Evolutionary conservation across 164 flowering plant species (phyloP).

Genomic region (Umbellularia californica): DNA sequence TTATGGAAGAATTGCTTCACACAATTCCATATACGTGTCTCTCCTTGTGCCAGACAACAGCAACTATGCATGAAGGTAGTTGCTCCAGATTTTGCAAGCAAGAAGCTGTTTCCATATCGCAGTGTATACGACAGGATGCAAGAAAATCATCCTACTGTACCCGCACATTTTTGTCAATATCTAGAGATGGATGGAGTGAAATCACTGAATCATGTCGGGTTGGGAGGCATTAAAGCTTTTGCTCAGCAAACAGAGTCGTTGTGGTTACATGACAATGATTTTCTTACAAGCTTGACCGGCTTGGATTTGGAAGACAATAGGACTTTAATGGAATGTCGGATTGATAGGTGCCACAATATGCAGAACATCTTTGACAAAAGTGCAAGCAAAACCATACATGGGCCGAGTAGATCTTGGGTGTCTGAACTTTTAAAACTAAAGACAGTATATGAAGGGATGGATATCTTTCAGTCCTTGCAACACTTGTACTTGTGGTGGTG

Average conservation of each 20-base stretch:
- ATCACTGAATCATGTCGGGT: background rate
- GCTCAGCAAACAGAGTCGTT: background rate
- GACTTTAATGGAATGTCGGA: background rate
- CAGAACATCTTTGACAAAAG: background rate
- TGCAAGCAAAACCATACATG: too few relatives aligned
- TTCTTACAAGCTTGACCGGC: too few relatives aligned
- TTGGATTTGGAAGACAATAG: background rate
- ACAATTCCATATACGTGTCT: background rate
- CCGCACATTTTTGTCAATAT: background rate
- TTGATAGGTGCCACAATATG: slow-evolving; percentile 1
- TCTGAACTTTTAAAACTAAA: background rate
- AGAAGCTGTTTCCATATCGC: too few relatives aligned
- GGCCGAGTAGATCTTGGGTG: background rate
- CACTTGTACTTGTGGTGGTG: slow-evolving; percentile 1
- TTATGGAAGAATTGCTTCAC: background rate
- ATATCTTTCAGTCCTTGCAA: background rate
- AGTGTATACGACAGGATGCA: background rate
- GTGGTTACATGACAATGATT: background rate
- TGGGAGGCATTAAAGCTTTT: background rate
- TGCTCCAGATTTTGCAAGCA: background rate
- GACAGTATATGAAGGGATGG: too few relatives aligned
- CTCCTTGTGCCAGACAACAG: background rate
- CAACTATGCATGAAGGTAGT: background rate
- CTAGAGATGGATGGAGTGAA: background rate
- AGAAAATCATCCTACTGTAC: too few relatives aligned